Base-by-base conservation (phyloP, 2,329 filamentous ascomycete genomes). In the Pyrenochaeta sp. region DNA sequence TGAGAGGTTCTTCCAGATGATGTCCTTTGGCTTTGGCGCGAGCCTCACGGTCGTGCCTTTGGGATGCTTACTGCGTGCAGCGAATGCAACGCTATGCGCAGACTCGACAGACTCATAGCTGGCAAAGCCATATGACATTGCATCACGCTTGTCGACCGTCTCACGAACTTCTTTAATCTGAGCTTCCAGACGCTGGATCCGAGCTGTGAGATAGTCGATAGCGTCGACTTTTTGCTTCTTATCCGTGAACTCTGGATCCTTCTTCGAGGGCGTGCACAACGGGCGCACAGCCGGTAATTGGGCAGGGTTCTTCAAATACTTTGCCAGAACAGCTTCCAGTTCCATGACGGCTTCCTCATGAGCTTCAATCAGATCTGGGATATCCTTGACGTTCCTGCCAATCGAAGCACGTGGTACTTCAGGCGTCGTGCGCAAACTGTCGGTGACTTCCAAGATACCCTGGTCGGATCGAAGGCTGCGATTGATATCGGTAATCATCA, bases 1-100 rank as follows among this genome's bases (percentile, higher is more conserved):
- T 5, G 84, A 81, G 75, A 99, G 82, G 63, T 99, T 99, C 67
- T 90, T 87, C 94, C 94, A 99, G 54, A 99, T 96, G 39, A 99
- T 83, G 67, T 97, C 93, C 65, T 89, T 90, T 3, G 94, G 93
- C 45, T 85, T 84, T 2, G 94, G 91, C 1, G 94, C 92, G 10
- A 97, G 79, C 5, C 76, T 79, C 41, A 99, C 83, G 0, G 82
- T 88, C 0, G 90, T 85, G 4, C 90, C 90, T 27, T 89, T 80
- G 0, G 90, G 89, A 58, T 87, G 88, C 75, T 94, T 94, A 35
- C 85, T 89, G 45, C 88, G 88, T 15, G 88, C 84, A 7, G 86
- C 82, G 72, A 88, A 96, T 8, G 92, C 94, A 51, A 96, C 91
- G 14, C 83, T 83, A 65, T 99, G 94, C 0, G 94, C 90, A 59